Percentiles rank a stretch among this genome's conserved stretches.
Conservation (phyloP, 225 moss, liverwort and hornwort genomes). For the Thuidium tamariscinum region DNA sequence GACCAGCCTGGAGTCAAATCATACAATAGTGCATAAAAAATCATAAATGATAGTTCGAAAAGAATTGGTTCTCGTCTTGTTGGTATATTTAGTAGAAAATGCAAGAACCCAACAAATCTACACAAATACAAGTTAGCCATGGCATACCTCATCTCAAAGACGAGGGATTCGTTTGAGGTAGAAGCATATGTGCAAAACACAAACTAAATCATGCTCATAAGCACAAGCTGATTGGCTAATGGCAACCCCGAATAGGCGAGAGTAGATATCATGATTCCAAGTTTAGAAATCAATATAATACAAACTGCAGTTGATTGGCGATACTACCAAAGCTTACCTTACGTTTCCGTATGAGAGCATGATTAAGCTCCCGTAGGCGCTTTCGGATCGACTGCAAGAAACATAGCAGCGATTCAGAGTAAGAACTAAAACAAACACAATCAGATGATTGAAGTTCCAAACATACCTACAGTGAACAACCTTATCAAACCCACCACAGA, state of each 20-base stretch:
- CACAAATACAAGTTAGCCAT: not conserved
- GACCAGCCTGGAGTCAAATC: slow-evolving; percentile 60
- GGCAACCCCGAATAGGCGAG: not conserved
- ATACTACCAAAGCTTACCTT: slow-evolving; percentile 38
- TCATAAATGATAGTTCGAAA: not conserved
- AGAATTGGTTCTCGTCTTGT: not conserved
- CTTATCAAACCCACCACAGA: not conserved
- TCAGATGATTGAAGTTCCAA: not conserved
- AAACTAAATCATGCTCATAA: not conserved
- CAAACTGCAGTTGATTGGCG: not conserved
- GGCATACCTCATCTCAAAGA: not conserved
- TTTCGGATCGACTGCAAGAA: slow-evolving; percentile 74
- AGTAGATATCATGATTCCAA: not conserved
- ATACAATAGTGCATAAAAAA: not conserved
- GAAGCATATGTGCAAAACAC: not conserved
- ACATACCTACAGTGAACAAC: not conserved
- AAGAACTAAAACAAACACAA: not conserved
- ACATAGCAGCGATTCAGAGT: not conserved
- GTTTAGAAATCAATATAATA: not conserved
- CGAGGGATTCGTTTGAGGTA: not conserved
- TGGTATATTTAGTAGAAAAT: not conserved
- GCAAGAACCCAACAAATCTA: not conserved
- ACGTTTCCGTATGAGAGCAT: slow-evolving; percentile 78
- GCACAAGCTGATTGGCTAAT: not conserved
- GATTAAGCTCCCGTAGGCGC: slow-evolving; percentile 79